Base-by-base conservation (phyloP, 2,329 filamentous ascomycete genomes). In the Trichothecium sympodiale region DNA sequence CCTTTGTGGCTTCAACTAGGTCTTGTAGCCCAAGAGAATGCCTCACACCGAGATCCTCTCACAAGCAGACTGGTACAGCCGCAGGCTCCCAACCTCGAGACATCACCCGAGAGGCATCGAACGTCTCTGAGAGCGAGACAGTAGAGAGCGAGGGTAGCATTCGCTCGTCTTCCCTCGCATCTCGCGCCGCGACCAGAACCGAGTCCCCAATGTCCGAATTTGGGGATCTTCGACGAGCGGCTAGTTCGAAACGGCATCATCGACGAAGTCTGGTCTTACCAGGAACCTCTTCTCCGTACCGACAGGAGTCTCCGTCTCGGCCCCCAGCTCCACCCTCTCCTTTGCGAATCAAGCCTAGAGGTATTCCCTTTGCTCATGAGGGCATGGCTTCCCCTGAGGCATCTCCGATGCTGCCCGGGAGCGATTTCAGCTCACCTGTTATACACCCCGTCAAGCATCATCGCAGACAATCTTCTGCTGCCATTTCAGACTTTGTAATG, bases 181-280 rank as follows among this genome's bases (percentile, higher is more conserved):
- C 84, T 4, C 71, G 77, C 9, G 63, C 64, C 25, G 76, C 76
- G 9, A 66, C 77, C 31, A 73, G 87, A 43, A 88, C 84, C 1
- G 88, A 95, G 41, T 98, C 91, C 1, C 91, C 91, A 3, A 81
- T 85, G 15, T 93, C 87, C 5, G 91, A 96, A 41, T 77, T 88
- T 49, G 79, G 83, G 35, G 73, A 77, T 44, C 64, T 94, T 16
- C 74, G 80, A 42, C 74, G 85, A 39, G 78, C 84, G 33, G 77
- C 83, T 23, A 89, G 83, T 52, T 80, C 83, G 29, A 74, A 83
- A 39, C 86, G 93, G 44, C 79, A 84, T 41, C 88, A 96, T 45
- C 78, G 91, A 31, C 79, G 83, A 48, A 96, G 89, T 52, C 68
- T 95, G 38, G 81, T 94, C 34, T 69, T 95, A 14, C 80, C 88